Conservation (phyloP, 2,329 filamentous ascomycete species). For the Penicillium sp. region DNA sequence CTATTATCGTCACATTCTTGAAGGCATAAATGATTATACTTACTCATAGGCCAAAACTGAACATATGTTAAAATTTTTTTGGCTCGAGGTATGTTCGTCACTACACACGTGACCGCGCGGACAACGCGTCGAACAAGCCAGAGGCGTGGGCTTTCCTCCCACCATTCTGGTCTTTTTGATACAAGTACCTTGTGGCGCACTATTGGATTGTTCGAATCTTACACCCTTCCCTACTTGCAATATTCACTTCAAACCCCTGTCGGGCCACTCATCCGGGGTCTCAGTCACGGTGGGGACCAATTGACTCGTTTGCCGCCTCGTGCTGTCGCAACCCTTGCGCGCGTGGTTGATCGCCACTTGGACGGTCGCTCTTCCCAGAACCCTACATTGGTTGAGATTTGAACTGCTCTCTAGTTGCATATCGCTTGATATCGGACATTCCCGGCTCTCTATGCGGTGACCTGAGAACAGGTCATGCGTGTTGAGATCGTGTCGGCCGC, state of each 20-base stretch:
- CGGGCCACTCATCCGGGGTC: background rate
- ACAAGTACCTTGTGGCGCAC: constrained; percentile 6
- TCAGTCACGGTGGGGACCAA: constrained; percentile 4
- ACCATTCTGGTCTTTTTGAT: constrained; percentile 3
- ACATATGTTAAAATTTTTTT: background rate
- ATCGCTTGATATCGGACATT: constrained; percentile 21
- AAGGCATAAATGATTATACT: background rate
- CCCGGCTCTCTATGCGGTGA: constrained; percentile 24
- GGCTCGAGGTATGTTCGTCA: background rate
- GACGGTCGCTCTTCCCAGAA: constrained; percentile 19
- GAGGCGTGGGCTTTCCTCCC: constrained; percentile 13
- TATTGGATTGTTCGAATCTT: background rate
- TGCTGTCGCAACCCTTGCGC: constrained; percentile 22
- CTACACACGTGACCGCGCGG: constrained; percentile 36
- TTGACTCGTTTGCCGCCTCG: constrained; percentile 22
- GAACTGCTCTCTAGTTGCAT: constrained; percentile 12
- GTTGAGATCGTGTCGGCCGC: constrained; percentile 20
- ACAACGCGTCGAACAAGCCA: constrained; percentile 30
- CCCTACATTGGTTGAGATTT: constrained; percentile 15
- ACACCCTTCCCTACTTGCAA: background rate
- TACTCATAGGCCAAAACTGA: background rate
- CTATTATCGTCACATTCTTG: background rate
- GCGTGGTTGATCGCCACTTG: constrained; percentile 27
- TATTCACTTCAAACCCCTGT: background rate
- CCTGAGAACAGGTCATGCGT: constrained; percentile 15